Evolutionary conservation across 1,284 basidiomycete genomes (phyloP).

Genomic region (Cutaneotrichosporon dermatis): DNA sequence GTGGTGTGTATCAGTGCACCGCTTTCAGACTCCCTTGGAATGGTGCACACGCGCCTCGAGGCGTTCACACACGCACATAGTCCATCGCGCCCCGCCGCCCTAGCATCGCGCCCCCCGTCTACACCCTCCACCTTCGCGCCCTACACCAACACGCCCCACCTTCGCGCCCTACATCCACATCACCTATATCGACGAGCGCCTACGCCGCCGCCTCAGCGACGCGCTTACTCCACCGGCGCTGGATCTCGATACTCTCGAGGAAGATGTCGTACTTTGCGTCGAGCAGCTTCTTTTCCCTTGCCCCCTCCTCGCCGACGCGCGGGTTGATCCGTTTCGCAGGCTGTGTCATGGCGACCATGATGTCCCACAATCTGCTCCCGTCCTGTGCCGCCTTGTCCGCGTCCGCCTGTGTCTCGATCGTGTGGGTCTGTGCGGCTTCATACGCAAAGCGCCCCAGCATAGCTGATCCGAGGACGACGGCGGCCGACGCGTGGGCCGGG

Average conservation of each 20-base stretch:
- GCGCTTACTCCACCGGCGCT: constrained; percentile 57
- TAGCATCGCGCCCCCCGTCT: no score
- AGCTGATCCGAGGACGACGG: constrained; percentile 87
- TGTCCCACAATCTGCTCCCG: constrained; percentile 74
- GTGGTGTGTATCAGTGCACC: no score
- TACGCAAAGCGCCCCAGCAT: constrained; percentile 88
- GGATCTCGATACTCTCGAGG: constrained; percentile 77
- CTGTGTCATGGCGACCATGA: constrained; percentile 96
- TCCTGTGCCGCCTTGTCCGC: constrained; percentile 55
- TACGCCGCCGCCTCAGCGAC: constrained; percentile 27
- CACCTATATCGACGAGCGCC: background rate
- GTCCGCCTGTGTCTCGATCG: constrained; percentile 46
- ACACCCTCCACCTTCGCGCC: no score
- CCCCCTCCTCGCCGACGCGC: constrained; percentile 49
- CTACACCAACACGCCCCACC: no score
- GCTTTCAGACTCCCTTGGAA: no score
- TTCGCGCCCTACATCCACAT: no score
- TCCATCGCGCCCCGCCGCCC: no score
- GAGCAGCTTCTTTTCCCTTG: constrained; percentile 57
- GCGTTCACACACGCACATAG: no score
- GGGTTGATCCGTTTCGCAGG: constrained; percentile 72
- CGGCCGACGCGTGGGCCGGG: constrained; percentile 68
- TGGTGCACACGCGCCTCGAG: no score
- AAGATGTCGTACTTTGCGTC: constrained; percentile 95
- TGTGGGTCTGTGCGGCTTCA: constrained; percentile 51